Evolutionary conservation across 2,329 filamentous ascomycete species (phyloP), one percentile per base, ranked within the genome.

Genomic region (Sarocladiaceae sp.): DNA sequence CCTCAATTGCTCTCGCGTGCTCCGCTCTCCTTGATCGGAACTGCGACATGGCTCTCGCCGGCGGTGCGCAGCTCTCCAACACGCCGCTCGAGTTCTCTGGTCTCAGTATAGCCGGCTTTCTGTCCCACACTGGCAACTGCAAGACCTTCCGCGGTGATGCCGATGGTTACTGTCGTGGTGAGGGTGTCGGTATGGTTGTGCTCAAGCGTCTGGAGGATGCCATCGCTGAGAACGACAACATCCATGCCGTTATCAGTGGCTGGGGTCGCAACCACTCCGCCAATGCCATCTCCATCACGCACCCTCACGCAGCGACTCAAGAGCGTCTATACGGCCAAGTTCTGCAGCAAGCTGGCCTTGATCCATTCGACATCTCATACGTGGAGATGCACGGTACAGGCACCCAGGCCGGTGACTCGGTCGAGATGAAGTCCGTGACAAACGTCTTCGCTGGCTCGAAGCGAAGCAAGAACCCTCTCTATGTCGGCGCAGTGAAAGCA

Each of bases 151-250:
- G 66, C 23, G 57, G 60, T 1, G 55, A 58, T 2, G 76, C 71
- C 1, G 70, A 77, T 54, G 80, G 79, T 0, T 83, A 81, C 54
- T 77, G 71, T 11, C 66, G 78, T 2, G 78, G 70, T 0, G 79
- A 83, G 48, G 79, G 73, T 0, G 59, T 69, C 2, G 73, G 59
- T 0, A 56, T 65, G 0, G 57, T 83, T 0, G 58, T 79, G 2
- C 55, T 83, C 0, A 82, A 82, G 63, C 67, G 59, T 3, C 61
- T 80, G 0, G 63, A 67, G 1, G 62, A 69, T 35, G 79, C 80
- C 0, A 31, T 80, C 0, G 58, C 59, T 3, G 77, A 79, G 28
- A 70, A 71, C 0, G 74, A 83, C 56, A 63, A 64, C 1, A 65
- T 77, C 17, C 57, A 70, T 1, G 73, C 67, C 6, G 62, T 72